These are phyloP conservation scores for Cladosporium sp. DNA, from an alignment of 2,329 filamentous ascomycete species.

Conservation along the genomic window DNA sequence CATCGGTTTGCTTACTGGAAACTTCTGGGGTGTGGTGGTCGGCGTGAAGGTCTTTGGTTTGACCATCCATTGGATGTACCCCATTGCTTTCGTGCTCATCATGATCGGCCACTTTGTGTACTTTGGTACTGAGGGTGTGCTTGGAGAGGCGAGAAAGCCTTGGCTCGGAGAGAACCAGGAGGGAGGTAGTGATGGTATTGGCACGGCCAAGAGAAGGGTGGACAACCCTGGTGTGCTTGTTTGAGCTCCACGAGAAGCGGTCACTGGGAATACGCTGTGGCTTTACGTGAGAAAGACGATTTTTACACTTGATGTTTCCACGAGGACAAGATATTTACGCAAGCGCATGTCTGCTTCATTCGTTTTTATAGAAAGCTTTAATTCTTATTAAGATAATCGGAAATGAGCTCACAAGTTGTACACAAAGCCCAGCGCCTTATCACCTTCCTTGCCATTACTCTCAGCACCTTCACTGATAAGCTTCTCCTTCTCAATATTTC, in stretches of 20 bases:
- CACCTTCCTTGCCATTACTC: constrained; percentile 24
- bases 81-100: constrained; percentile 92
- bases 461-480: constrained; percentile 26
- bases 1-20: constrained; percentile 87
- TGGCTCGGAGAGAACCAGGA: constrained; percentile 92
- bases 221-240: constrained; percentile 44
- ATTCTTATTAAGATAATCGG: not conserved
- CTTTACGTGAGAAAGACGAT: not conserved
- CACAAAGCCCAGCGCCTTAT: constrained; percentile 22
- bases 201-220: constrained; percentile 74
- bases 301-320: not conserved
- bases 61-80: constrained; percentile 85
- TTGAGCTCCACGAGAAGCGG: constrained; percentile 23
- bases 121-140: constrained; percentile 76
- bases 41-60: constrained; percentile 84
- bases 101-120: constrained; percentile 83
- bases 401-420: constrained; percentile 20
- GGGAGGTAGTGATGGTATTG: constrained; percentile 73
- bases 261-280: not conserved
- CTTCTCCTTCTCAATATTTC: constrained; percentile 35
- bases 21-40: constrained; percentile 96
- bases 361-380: not conserved
- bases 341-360: not conserved
- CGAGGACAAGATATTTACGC: not conserved
- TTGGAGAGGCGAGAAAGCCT: constrained; percentile 90